Conservation (phyloP, 768 basidiomycete genomes). For the Mycena capillaripes region DNA sequence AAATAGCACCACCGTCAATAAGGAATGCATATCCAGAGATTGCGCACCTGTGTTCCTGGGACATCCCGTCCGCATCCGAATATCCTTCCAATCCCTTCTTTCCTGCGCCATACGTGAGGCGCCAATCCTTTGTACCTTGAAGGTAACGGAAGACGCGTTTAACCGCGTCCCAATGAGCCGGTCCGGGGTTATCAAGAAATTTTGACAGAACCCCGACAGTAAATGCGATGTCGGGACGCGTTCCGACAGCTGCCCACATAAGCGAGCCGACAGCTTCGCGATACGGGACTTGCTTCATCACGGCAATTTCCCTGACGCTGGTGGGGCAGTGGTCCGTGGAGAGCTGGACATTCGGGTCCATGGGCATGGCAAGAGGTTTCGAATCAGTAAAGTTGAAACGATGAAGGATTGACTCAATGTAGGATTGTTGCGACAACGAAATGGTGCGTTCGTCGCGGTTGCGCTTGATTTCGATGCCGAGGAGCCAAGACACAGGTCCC, state of each 20-base stretch:
- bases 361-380: slow-evolving; percentile 9
- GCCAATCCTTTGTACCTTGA: slow-evolving; percentile 4
- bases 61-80: slow-evolving; percentile 6
- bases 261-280: slow-evolving; percentile 16
- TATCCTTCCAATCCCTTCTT: not conserved
- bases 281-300: slow-evolving; percentile 3
- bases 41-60: slow-evolving; percentile 5
- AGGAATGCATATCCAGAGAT: slow-evolving; percentile 9
- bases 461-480: slow-evolving; percentile 21
- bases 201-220: not conserved
- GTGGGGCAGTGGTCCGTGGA: not conserved
- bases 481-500: not conserved
- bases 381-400: slow-evolving; percentile 10
- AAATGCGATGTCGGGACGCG: slow-evolving; percentile 18
- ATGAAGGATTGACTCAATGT: not conserved
- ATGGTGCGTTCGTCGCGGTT: slow-evolving; percentile 2
- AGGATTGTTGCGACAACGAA: slow-evolving; percentile 15
- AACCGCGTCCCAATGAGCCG: slow-evolving; percentile 18
- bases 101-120: not conserved
- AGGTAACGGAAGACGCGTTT: slow-evolving; percentile 22
- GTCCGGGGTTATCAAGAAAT: slow-evolving; percentile 14
- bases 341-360: slow-evolving; percentile 16
- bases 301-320: not conserved
- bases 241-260: slow-evolving; percentile 10
- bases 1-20: too few relatives aligned